A percentile compares a stretch with the other conserved stretches of the same genome.
Evolutionary conservation across 768 basidiomycete species (phyloP).

Genomic region (Russula brevipes): DNA sequence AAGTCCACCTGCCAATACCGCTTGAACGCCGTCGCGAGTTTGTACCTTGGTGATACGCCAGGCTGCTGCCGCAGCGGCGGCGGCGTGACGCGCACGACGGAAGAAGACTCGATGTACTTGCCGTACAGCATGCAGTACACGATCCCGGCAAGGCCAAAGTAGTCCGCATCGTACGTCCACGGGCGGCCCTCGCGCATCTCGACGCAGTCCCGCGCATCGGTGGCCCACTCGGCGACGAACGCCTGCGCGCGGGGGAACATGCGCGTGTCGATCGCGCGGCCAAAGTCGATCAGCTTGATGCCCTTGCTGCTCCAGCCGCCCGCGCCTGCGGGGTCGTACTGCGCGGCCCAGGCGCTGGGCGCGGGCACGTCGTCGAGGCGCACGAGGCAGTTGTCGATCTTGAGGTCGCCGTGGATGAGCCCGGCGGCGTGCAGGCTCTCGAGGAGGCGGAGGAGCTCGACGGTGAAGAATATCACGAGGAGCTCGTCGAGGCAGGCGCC

Average conservation of each 20-base stretch:
- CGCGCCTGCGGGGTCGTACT: constrained; percentile 74
- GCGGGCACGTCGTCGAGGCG: constrained; percentile 81
- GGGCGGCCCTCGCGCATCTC: constrained; percentile 79
- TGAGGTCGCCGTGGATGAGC: constrained; percentile 96
- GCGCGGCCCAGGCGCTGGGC: constrained; percentile 59
- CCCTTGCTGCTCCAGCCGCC: constrained; percentile 88
- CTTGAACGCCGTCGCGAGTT: constrained; percentile 74
- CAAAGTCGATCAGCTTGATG: constrained; percentile 93
- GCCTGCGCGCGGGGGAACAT: constrained; percentile 75
- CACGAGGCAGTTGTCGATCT: constrained; percentile 98
- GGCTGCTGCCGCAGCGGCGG: constrained; percentile 18
- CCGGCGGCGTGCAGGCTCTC: constrained; percentile 77
- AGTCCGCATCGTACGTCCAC: constrained; percentile 96
- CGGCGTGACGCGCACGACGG: constrained; percentile 39
- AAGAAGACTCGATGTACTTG: constrained; percentile 82
- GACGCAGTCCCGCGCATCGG: constrained; percentile 86
- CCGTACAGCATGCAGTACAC: constrained; percentile 96
- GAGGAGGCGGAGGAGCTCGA: constrained; percentile 79
- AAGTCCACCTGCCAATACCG: constrained; percentile 92
- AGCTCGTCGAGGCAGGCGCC: constrained; percentile 87
- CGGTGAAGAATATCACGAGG: constrained; percentile 89
- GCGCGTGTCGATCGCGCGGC: constrained; percentile 83
- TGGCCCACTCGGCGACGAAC: constrained; percentile 83
- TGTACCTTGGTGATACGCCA: constrained; percentile 37
- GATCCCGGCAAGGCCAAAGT: constrained; percentile 92